Evolutionary conservation across 306 rosid species (phyloP).

Genomic region (Prosopis cineraria): DNA sequence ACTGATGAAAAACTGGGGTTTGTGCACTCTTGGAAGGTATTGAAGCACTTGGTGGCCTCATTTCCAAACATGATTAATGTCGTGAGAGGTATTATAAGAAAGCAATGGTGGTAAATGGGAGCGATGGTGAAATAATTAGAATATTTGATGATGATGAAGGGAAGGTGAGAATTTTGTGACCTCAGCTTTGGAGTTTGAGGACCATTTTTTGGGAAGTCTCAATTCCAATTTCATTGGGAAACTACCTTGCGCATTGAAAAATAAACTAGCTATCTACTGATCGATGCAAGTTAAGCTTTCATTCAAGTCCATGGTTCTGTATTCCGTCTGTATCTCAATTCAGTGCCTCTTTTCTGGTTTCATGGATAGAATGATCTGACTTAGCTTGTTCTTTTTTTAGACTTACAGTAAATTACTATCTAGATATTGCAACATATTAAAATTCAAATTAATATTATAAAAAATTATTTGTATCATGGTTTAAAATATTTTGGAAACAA

Average conservation of each 20-base stretch:
- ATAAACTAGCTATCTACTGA: background rate
- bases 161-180: constrained; percentile 63
- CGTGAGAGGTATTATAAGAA: constrained; percentile 32
- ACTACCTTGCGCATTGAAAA: constrained; percentile 27
- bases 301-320: too few relatives aligned
- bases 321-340: too few relatives aligned
- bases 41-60: constrained; percentile 58
- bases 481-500: too few relatives aligned
- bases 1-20: constrained; percentile 45
- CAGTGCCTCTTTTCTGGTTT: too few relatives aligned
- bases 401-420: too few relatives aligned
- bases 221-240: constrained; percentile 61
- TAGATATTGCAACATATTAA: too few relatives aligned
- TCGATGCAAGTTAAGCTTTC: background rate
- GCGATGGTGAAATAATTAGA: constrained; percentile 56
- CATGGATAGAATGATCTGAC: too few relatives aligned
- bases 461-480: too few relatives aligned
- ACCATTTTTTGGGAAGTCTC: constrained; percentile 70
- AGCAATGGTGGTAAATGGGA: constrained; percentile 57
- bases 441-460: too few relatives aligned
- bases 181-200: constrained; percentile 66
- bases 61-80: constrained; percentile 42
- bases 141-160: constrained; percentile 59
- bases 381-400: too few relatives aligned
- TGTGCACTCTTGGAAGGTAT: constrained; percentile 52